phyloP scores from a whole-genome alignment of 306 rosid genomes.

The Abrus pulchellus region DNA sequence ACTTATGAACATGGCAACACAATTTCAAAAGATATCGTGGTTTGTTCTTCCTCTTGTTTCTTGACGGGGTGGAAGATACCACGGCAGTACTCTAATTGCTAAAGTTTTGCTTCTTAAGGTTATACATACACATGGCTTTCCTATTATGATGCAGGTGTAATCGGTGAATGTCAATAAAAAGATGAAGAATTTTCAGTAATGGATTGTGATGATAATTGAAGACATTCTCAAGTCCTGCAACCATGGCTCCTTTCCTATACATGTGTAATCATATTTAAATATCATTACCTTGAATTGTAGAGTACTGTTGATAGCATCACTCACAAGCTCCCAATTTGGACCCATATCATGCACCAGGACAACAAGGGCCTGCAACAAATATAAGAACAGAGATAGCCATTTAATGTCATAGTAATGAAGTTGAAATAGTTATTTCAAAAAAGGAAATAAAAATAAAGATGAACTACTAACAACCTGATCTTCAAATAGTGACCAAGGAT shows the following conservation, averaged over 20 bases:
- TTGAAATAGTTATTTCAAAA: constrained; percentile 30
- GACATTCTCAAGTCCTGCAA: not conserved
- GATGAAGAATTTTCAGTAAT: not conserved
- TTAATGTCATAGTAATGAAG: constrained; percentile 15
- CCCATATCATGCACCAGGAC: constrained; percentile 99
- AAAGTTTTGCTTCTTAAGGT: not conserved
- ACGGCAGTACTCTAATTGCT: not conserved
- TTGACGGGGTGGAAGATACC: not conserved
- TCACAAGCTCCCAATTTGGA: constrained; percentile 98
- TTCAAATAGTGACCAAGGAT: constrained; percentile 92
- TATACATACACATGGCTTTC: not conserved
- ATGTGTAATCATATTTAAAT: not conserved
- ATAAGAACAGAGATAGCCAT: constrained; percentile 33
- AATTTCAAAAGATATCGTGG: not conserved
- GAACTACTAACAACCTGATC: constrained; percentile 80
- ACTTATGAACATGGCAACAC: constrained; percentile 15
- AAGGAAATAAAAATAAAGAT: constrained; percentile 13
- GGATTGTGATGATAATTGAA: not conserved
- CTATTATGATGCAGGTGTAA: not conserved
- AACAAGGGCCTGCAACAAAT: constrained; percentile 82
- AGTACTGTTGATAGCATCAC: constrained; percentile 91
- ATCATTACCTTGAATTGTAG: constrained; percentile 85
- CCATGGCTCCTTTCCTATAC: not conserved
- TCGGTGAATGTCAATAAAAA: not conserved
- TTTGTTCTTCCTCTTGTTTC: not conserved